phyloP scores from a whole-genome alignment of 139 green algal species.

The Edaphochlamys debaryana region DNA sequence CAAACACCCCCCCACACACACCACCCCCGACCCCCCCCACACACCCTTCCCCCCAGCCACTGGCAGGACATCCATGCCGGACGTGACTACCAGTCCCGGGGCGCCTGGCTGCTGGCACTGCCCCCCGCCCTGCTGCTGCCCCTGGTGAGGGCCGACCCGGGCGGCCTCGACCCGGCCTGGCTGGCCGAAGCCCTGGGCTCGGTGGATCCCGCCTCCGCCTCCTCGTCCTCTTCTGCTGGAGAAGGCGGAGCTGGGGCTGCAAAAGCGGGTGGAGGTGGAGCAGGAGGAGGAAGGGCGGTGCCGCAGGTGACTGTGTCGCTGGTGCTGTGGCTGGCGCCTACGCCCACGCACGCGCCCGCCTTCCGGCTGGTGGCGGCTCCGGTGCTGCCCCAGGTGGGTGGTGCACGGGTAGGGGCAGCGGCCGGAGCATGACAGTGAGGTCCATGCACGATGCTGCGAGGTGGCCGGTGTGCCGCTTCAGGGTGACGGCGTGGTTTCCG shows the following conservation, averaged over 20 bases:
- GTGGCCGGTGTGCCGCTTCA: too few relatives aligned
- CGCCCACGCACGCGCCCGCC: slow-evolving; percentile 10
- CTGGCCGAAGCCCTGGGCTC: background rate
- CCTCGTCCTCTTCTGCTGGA: too few relatives aligned
- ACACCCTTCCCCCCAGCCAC: background rate
- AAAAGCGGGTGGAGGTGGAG: background rate
- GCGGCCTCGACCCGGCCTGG: too few relatives aligned
- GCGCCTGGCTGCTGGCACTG: slow-evolving; percentile 29
- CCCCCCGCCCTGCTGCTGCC: slow-evolving; percentile 9
- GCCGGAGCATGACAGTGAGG: background rate
- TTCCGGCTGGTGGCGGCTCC: background rate
- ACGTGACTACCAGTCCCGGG: slow-evolving; percentile 33
- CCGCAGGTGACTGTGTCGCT: background rate
- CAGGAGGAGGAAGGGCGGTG: too few relatives aligned
- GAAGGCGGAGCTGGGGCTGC: background rate
- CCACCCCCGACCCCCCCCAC: too few relatives aligned
- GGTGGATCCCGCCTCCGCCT: too few relatives aligned
- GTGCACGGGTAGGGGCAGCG: too few relatives aligned
- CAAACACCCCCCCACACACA: too few relatives aligned
- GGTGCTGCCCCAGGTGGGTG: background rate
- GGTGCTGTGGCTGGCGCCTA: slow-evolving; percentile 12
- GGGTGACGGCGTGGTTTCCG: background rate
- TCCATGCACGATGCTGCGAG: background rate
- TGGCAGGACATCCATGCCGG: background rate
- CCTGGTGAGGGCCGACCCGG: background rate